Percentiles rank a stretch among this genome's conserved stretches.
These are phyloP conservation scores for Benincasa hispida DNA, from an alignment of 306 rosid species.

Conservation along the genomic window DNA sequence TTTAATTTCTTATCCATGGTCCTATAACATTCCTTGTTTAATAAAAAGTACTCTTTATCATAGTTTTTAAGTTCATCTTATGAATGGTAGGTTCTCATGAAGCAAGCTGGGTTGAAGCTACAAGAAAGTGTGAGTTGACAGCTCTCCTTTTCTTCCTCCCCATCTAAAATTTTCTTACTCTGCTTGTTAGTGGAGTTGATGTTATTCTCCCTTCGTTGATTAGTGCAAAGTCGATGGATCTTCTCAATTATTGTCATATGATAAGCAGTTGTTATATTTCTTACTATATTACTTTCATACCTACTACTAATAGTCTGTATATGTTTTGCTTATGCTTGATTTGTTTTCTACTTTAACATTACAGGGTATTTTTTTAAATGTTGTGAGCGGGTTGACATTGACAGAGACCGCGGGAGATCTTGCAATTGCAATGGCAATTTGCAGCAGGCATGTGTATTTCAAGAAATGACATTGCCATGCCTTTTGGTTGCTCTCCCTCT, in stretches of 20 bases:
- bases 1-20: not conserved
- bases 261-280: not conserved
- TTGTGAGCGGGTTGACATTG: slow-evolving; percentile 57
- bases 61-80: not conserved
- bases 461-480: no score
- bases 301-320: not conserved
- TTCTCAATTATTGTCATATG: not conserved
- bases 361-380: slow-evolving; percentile 64
- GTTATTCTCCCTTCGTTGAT: not conserved
- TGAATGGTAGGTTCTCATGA: slow-evolving; percentile 58
- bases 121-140: slow-evolving; percentile 55
- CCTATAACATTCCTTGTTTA: not conserved
- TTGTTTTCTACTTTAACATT: slow-evolving; percentile 6
- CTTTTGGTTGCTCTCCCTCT: not conserved
- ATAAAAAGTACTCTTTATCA: not conserved
- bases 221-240: not conserved
- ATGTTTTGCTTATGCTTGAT: not conserved
- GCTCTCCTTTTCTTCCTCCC: slow-evolving; percentile 4
- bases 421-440: slow-evolving; percentile 88
- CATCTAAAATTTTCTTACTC: not conserved
- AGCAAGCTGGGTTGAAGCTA: slow-evolving; percentile 79
- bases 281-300: not conserved
- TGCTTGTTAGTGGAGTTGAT: slow-evolving; percentile 5
- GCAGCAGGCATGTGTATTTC: slow-evolving; percentile 69
- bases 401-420: slow-evolving; percentile 94